phyloP scores from a whole-genome alignment of 306 rosid species.

The Pyrus betulifolia region DNA sequence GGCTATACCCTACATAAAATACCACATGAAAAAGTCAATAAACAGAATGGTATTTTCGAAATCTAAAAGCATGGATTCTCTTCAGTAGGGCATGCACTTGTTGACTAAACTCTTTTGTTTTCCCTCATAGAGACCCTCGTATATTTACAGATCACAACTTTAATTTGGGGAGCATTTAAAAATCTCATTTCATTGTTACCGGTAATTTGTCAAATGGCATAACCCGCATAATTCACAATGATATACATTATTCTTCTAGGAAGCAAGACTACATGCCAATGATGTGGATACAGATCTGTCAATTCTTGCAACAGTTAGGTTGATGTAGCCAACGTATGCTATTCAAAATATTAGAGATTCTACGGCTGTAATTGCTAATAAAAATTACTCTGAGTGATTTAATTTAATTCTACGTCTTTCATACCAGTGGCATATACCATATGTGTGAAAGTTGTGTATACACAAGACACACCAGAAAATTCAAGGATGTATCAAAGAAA shows the following conservation, averaged over 20 bases:
- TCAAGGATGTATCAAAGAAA: not conserved
- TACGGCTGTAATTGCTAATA: not conserved
- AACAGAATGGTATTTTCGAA: conserved; percentile 6
- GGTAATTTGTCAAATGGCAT: too few relatives aligned
- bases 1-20: conserved; percentile 69
- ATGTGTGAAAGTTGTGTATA: not conserved
- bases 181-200: too few relatives aligned
- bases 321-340: not conserved
- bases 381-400: not conserved
- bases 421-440: not conserved
- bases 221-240: too few relatives aligned
- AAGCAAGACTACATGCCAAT: not conserved
- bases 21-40: conserved; percentile 25
- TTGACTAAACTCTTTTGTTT: not conserved
- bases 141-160: not conserved
- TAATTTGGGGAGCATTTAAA: not conserved
- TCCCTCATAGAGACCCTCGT: not conserved
- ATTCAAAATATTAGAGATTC: not conserved
- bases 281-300: not conserved
- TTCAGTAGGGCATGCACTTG: not conserved
- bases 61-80: not conserved
- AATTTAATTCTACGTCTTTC: not conserved
- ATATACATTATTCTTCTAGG: not conserved
- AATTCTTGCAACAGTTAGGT: not conserved
- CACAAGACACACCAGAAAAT: not conserved